Percentiles rank a stretch among this genome's conserved stretches.
Evolutionary conservation across 1,139 yeast species (phyloP).

Genomic region (Sugiyamaella castrensis): DNA sequence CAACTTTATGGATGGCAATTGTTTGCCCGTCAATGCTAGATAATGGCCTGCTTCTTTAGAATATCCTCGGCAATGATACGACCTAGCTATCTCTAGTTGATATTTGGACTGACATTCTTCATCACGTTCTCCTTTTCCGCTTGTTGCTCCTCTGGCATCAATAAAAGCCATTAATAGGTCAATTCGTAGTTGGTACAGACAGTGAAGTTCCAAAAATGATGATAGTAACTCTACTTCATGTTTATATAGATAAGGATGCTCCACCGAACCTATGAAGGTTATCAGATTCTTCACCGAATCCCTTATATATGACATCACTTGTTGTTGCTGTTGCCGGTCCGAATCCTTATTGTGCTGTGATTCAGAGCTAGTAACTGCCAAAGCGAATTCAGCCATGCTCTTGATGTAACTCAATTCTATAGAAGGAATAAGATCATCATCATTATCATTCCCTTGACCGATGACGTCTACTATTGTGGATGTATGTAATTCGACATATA

Average conservation of each 20-base stretch:
- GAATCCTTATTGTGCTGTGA: no score
- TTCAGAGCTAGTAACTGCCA: not conserved
- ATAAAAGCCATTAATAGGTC: conserved; percentile 1
- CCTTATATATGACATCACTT: conserved; percentile 2
- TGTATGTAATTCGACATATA: no score
- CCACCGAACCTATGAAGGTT: not conserved
- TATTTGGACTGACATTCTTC: not conserved
- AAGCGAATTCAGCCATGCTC: conserved; percentile 7
- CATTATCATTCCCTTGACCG: no score
- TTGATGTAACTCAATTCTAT: not conserved
- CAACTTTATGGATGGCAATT: not conserved
- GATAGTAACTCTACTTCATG: conserved; percentile 7
- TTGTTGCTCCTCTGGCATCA: not conserved
- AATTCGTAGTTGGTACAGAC: conserved; percentile 1
- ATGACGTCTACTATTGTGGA: no score
- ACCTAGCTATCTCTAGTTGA: conserved; percentile 7
- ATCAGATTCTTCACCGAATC: not conserved
- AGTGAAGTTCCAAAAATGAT: conserved; percentile 6
- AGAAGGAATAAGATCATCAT: no score
- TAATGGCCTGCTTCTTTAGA: conserved; percentile 2
- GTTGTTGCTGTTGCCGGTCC: conserved; percentile 3
- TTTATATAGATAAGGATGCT: not conserved
- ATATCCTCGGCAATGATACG: conserved; percentile 6
- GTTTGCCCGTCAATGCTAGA: not conserved
- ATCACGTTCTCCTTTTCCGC: not conserved